These are phyloP conservation scores for Moricandia moricandioides DNA, from an alignment of 345 rosid species.

Conservation along the genomic window DNA sequence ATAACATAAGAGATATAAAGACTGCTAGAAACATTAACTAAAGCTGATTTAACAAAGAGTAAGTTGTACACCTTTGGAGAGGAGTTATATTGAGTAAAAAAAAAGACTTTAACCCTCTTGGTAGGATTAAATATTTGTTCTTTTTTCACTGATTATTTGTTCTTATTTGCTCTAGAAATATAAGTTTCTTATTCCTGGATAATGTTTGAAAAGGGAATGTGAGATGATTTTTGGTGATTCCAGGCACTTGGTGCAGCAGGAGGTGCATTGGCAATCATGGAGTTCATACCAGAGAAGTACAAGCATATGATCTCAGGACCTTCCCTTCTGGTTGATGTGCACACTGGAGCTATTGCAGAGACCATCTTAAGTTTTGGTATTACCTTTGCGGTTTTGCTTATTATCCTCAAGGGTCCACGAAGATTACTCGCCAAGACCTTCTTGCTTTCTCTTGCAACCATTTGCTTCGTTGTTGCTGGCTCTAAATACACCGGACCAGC, in stretches of 20 bases:
- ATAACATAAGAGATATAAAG: neutral
- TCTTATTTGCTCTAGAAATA: neutral
- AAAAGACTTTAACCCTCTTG: neutral
- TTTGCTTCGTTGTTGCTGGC: slow-evolving; percentile 62
- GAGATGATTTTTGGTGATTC: slow-evolving; percentile 13
- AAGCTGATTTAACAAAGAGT: slow-evolving; percentile 7
- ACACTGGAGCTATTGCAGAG: slow-evolving; percentile 93
- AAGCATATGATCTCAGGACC: slow-evolving; percentile 88
- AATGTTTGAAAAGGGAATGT: neutral
- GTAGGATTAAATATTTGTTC: no score
- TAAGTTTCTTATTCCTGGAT: neutral
- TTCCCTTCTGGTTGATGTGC: slow-evolving; percentile 72
- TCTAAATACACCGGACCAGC: slow-evolving; percentile 86
- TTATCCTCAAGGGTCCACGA: slow-evolving; percentile 73
- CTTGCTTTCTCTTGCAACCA: slow-evolving; percentile 67
- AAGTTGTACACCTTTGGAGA: neutral
- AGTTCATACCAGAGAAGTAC: slow-evolving; percentile 66
- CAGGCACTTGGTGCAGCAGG: slow-evolving; percentile 95
- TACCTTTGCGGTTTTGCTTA: slow-evolving; percentile 65
- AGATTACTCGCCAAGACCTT: slow-evolving; percentile 50
- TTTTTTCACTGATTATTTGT: neutral
- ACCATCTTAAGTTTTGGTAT: slow-evolving; percentile 76
- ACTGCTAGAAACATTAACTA: neutral
- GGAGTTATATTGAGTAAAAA: neutral
- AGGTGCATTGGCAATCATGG: slow-evolving; percentile 79